Evolutionary conservation across 2,329 filamentous ascomycete genomes (phyloP).

Genomic region (Dothideomycetes sp.): DNA sequence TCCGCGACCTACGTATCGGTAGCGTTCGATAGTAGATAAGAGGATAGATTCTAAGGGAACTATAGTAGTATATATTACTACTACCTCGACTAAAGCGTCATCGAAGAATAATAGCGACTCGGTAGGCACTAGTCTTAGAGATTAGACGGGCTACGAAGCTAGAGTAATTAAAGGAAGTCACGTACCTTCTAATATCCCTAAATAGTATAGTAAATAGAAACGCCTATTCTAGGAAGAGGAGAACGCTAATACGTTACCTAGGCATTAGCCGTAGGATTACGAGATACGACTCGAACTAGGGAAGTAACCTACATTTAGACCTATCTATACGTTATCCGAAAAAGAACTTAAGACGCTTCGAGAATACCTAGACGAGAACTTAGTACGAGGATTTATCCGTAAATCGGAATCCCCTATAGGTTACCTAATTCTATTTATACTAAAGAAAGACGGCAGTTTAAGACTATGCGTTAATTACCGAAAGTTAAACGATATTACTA

Average conservation of each 20-base stretch:
- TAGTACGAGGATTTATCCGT: neutral
- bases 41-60: conserved; percentile 11
- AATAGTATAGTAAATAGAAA: conserved; percentile 15
- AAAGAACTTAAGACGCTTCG: neutral
- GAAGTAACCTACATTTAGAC: neutral
- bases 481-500: conserved; percentile 21
- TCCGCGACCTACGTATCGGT: conserved; percentile 5
- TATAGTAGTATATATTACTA: neutral
- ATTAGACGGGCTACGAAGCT: neutral
- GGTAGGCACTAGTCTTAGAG: neutral
- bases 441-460: neutral
- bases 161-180: conserved; percentile 3
- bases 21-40: conserved; percentile 15
- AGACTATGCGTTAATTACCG: conserved; percentile 20
- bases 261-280: conserved; percentile 15
- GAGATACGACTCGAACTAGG: conserved; percentile 12
- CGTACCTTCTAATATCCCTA: conserved; percentile 8
- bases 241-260: conserved; percentile 14
- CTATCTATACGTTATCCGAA: neutral
- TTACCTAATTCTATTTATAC: neutral
- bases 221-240: conserved; percentile 16
- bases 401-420: neutral
- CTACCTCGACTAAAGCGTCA: neutral
- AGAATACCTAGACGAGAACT: neutral
- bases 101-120: neutral